phyloP scores from a whole-genome alignment of 169 alveolate genomes.

The Cytauxzoon felis region DNA sequence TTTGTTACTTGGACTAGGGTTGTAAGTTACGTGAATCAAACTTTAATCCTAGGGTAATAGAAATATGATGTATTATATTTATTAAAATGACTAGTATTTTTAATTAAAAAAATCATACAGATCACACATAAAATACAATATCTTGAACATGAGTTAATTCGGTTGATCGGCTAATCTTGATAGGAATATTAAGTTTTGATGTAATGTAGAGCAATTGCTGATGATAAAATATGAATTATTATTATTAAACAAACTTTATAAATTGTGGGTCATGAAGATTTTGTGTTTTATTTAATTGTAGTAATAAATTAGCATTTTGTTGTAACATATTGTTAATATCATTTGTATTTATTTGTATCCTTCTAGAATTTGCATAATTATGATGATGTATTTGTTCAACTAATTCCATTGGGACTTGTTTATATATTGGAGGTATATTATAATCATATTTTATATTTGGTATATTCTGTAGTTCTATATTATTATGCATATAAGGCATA shows the following conservation, averaged over 20 bases:
- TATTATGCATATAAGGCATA: no score
- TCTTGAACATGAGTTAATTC: conserved; percentile 1
- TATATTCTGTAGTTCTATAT: no score
- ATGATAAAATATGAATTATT: not conserved
- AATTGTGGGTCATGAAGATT: conserved; percentile 1
- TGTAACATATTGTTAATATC: conserved; percentile 12
- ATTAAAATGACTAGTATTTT: no score
- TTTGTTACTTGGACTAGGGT: no score
- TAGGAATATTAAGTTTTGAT: conserved; percentile 14
- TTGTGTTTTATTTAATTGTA: not conserved
- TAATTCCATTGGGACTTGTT: not conserved
- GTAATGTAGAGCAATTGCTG: conserved; percentile 20
- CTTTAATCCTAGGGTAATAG: no score
- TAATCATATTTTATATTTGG: conserved; percentile 16
- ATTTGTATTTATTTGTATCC: not conserved
- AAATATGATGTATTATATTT: no score
- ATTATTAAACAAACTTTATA: not conserved
- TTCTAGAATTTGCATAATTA: no score
- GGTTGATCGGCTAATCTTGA: conserved; percentile 50
- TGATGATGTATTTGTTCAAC: not conserved
- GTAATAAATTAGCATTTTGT: conserved; percentile 10
- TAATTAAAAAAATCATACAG: no score
- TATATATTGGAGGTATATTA: not conserved
- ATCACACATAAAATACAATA: no score
- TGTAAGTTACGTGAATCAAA: no score